Evolutionary conservation across 2,329 filamentous ascomycete species (phyloP).

Genomic region (Clonostachys solani): DNA sequence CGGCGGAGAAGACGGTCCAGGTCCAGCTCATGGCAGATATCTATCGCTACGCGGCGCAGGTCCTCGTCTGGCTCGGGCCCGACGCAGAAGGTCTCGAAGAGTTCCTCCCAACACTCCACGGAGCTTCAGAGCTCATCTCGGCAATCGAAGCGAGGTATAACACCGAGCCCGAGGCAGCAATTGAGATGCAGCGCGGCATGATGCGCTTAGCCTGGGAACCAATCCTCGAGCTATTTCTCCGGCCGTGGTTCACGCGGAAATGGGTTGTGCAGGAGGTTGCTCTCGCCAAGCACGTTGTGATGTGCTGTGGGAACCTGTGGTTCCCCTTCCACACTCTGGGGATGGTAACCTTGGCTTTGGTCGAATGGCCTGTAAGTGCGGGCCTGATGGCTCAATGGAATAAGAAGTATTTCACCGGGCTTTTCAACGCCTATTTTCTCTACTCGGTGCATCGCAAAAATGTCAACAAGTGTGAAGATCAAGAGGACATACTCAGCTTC

Average conservation of each 20-base stretch:
- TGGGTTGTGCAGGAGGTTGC: conserved; percentile 4
- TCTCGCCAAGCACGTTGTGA: neutral
- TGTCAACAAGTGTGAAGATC: neutral
- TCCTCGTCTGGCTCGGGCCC: conserved; percentile 6
- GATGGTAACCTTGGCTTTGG: neutral
- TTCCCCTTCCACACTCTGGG: neutral
- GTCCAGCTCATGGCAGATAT: conserved; percentile 4
- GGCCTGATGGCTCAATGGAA: neutral
- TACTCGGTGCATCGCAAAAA: neutral
- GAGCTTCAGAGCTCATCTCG: neutral
- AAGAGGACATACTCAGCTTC: neutral
- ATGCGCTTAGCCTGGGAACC: neutral
- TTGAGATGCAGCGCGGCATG: neutral
- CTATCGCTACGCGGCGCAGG: conserved; percentile 4
- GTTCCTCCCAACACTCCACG: neutral
- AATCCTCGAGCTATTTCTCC: neutral
- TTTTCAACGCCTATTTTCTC: neutral
- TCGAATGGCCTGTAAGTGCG: neutral
- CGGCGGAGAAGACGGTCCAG: conserved; percentile 4
- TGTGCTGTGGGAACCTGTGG: neutral
- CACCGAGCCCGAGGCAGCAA: neutral
- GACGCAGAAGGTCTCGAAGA: neutral
- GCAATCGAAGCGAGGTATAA: neutral
- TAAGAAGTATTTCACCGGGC: neutral
- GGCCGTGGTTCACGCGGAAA: conserved; percentile 3